Conservation (phyloP, 345 rosid species). For the Pugionium cornutum region DNA sequence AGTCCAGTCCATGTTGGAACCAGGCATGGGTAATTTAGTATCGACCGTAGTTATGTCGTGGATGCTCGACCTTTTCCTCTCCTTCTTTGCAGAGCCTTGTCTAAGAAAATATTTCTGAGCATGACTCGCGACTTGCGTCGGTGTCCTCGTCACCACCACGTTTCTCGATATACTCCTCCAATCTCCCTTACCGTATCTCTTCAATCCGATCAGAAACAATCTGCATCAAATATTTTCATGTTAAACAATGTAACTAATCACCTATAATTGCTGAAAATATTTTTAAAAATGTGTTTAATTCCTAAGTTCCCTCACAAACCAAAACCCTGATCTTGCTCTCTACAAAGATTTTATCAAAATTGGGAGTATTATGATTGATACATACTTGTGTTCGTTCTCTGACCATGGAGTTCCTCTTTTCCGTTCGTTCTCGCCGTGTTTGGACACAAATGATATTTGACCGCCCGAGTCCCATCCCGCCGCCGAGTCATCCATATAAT, state of each 20-base stretch:
- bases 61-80: slow-evolving; percentile 80
- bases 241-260: neutral
- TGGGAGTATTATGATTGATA: neutral
- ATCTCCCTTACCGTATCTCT: slow-evolving; percentile 73
- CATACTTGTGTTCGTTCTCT: slow-evolving; percentile 43
- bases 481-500: slow-evolving; percentile 50
- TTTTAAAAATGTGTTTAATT: neutral
- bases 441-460: slow-evolving; percentile 49
- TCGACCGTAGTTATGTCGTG: slow-evolving; percentile 72
- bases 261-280: slow-evolving; percentile 9
- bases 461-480: slow-evolving; percentile 39
- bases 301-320: slow-evolving; percentile 1
- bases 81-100: slow-evolving; percentile 63
- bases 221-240: slow-evolving; percentile 39
- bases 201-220: slow-evolving; percentile 66
- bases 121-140: slow-evolving; percentile 89
- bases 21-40: slow-evolving; percentile 33
- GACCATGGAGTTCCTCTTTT: slow-evolving; percentile 77
- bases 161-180: slow-evolving; percentile 93
- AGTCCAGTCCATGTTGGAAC: slow-evolving; percentile 32
- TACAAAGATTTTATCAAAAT: neutral
- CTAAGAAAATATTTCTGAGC: slow-evolving; percentile 91
- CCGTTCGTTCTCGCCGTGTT: slow-evolving; percentile 48
- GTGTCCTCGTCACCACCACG: slow-evolving; percentile 77
- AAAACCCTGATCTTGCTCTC: slow-evolving; percentile 25